Percentiles rank a stretch among this genome's conserved stretches.
phyloP scores from a whole-genome alignment of 768 basidiomycete genomes.

The Daedaleopsis nitida region DNA sequence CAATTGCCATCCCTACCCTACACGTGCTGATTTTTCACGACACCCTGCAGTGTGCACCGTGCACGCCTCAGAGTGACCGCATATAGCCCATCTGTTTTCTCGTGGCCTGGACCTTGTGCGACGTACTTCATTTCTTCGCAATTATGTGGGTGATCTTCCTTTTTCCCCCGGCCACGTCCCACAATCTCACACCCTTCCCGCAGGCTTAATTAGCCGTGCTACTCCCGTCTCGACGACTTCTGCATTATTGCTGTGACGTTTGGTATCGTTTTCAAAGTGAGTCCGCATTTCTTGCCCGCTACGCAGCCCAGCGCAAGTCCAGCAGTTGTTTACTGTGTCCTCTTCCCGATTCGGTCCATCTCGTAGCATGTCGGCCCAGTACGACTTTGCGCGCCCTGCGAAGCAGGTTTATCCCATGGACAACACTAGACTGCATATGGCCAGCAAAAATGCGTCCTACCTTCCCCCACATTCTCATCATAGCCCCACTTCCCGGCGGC shows the following conservation, averaged over 20 bases:
- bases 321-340: neutral
- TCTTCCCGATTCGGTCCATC: neutral
- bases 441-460: slow-evolving; percentile 6
- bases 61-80: slow-evolving; percentile 11
- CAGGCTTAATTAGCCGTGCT: slow-evolving; percentile 19
- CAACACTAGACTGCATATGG: slow-evolving; percentile 7
- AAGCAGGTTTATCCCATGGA: slow-evolving; percentile 11
- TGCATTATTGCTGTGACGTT: slow-evolving; percentile 9
- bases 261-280: slow-evolving; percentile 3
- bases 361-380: slow-evolving; percentile 20
- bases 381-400: slow-evolving; percentile 17
- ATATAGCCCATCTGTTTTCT: neutral
- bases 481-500: slow-evolving; percentile 4
- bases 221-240: slow-evolving; percentile 15
- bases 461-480: neutral
- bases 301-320: neutral
- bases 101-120: slow-evolving; percentile 17
- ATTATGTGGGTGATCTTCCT: slow-evolving; percentile 17
- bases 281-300: neutral
- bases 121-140: slow-evolving; percentile 19
- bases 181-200: slow-evolving; percentile 4
- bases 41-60: too few relatives aligned
- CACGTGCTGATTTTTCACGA: slow-evolving; percentile 28
- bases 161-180: slow-evolving; percentile 4
- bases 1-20: slow-evolving; percentile 22